Base-by-base conservation (phyloP, 345 rosid genomes). In the Rhodamnia argentea region DNA sequence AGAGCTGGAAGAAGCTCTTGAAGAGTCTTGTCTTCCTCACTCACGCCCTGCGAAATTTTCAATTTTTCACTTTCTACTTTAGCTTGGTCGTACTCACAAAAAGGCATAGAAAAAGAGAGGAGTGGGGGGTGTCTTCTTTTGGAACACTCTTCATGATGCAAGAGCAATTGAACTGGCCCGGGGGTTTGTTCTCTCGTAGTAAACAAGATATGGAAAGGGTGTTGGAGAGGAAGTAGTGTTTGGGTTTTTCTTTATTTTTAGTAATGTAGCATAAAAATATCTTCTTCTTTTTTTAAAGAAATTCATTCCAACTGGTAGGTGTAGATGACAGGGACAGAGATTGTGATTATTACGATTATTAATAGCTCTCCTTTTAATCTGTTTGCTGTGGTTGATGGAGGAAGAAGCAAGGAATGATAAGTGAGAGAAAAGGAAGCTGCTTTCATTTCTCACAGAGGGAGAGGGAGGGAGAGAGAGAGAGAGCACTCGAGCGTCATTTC, bases 331-430 rank as follows among this genome's bases (percentile, higher is more conserved):
- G 78, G 47, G 78, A 37, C 24, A 70, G 78, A 70, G 78, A 70
- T 70, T 37, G 44, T 20, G 47, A 18, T 37, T 70, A 70, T 37
- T 15, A 7, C 3, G 8, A 52, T 82, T 24, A 47, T 52, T 52
- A 8, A 83, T n/a, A 52, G 55, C n/a, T 10, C 18, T 9, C 42
- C 14, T 53, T 51, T 52, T 83, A 3, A 27, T 50, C 78, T 76
- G 50, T n/a, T 56, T 81, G 32, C 60, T 29, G 70, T 37, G 85
- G 64, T 64, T 81, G 83, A 53, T 82, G 27, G 37, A 47, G 29
- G 78, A 70, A 32, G 82, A 85, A 87, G 85, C 81, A 52, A 59
- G 58, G 62, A 81, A 85, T 52, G 84, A 44, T 85, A 87, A 82
- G 86, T 47, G 76, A 86, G 84, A 40, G 84, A 56, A 51, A 74